Base-by-base conservation (phyloP, 2,329 filamentous ascomycete genomes). In the Trichophyton simii region DNA sequence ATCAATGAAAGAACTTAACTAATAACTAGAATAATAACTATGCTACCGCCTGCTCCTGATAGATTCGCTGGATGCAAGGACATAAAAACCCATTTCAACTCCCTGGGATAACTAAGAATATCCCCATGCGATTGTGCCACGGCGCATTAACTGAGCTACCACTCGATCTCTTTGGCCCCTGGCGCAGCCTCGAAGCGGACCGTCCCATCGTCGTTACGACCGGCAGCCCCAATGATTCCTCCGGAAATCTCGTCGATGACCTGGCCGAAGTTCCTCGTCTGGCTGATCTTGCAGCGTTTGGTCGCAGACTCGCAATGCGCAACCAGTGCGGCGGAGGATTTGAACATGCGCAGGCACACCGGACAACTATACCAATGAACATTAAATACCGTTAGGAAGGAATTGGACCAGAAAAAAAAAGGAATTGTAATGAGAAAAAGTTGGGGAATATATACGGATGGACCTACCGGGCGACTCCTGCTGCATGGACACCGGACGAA, bases 281-380 rank as follows among this genome's bases (percentile, higher is more conserved):
- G 63, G 34, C 66, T 69, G 42, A 77, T 69, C 6, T 66, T 65
- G 66, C 76, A 78, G 20, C 70, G 70, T 28, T 66, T 67, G 11
- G 65, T 73, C 1, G 67, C 65, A 1, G 70, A 71, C 63, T 78
- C 76, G 61, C 71, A 72, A 61, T 79, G 77, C 0, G 72, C 70
- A n/a, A 77, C 67, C 3, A 77, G 67, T 0, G 74, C 74, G 0
- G 72, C 63, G 0, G 68, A 70, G 9, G 68, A 70, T 28, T 71
- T 71, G 68, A 77, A 78, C 28, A 65, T 55, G 42, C 71, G 73
- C 57, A 70, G 65, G 52, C 76, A 78, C 15, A 67, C 66, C 4
- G 75, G 72, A 61, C 76, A 78, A 42, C 72, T 73, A 57, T 3
- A 59, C 20, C 36, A 54, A 7, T 5, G 18, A 44, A 38, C 9